These are phyloP conservation scores for Colletotrichum sp. DNA, from an alignment of 2,329 filamentous ascomycete species.

Conservation along the genomic window DNA sequence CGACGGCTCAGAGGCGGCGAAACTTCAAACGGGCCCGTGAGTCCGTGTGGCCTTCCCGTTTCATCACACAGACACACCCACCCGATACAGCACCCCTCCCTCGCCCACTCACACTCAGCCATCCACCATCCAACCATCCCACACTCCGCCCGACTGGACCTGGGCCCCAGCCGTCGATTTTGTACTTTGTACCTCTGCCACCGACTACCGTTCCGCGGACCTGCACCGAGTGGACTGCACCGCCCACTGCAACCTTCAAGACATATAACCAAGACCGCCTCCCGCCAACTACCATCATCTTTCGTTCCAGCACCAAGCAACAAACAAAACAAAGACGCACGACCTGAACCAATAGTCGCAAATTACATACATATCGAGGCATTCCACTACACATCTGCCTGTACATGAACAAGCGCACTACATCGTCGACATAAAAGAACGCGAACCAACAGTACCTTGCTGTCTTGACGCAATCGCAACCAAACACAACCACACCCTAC, in stretches of 20 bases:
- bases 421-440: background rate
- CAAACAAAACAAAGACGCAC: slow-evolving; percentile 10
- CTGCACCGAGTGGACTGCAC: background rate
- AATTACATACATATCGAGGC: background rate
- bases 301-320: background rate
- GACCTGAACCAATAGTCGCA: background rate
- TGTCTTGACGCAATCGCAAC: background rate
- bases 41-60: slow-evolving; percentile 22
- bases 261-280: slow-evolving; percentile 22
- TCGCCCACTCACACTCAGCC: background rate
- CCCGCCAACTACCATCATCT: background rate
- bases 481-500: background rate
- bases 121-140: slow-evolving; percentile 11
- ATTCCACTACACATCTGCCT: background rate
- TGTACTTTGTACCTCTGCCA: background rate
- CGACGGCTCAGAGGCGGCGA: slow-evolving; percentile 11
- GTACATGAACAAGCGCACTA: background rate
- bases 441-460: background rate
- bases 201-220: background rate
- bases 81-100: background rate
- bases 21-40: slow-evolving; percentile 21
- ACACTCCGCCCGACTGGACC: slow-evolving; percentile 8
- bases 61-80: slow-evolving; percentile 20
- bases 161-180: background rate
- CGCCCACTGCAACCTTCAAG: background rate